Evolutionary conservation across 805 yeast genomes (phyloP).

Genomic region (Teunomyces lycoperdinae): DNA sequence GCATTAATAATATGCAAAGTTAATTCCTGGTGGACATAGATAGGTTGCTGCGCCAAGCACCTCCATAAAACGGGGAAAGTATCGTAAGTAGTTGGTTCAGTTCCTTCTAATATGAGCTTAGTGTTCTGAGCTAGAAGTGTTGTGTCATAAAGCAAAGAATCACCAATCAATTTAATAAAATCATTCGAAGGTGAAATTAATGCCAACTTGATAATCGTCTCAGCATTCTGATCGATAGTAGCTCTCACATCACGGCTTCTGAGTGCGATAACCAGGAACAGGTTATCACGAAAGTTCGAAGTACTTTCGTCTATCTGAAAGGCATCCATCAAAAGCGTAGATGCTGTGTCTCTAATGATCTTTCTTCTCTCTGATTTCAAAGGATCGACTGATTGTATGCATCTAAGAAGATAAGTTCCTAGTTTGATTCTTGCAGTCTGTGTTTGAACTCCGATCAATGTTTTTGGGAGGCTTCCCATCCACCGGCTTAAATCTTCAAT

Average conservation of each 20-base stretch:
- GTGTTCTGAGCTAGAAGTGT: constrained; percentile 25
- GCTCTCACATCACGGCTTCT: constrained; percentile 48
- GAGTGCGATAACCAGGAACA: constrained; percentile 35
- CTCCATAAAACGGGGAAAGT: constrained; percentile 33
- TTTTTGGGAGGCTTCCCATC: constrained; percentile 45
- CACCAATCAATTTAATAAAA: constrained; percentile 10
- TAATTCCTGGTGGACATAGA: constrained; percentile 12
- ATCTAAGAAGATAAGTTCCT: constrained; percentile 44
- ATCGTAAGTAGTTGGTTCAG: constrained; percentile 29
- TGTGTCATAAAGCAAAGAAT: constrained; percentile 18
- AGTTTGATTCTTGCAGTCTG: constrained; percentile 53
- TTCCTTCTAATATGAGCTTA: constrained; percentile 14
- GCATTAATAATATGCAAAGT: constrained; percentile 9
- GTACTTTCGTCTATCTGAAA: constrained; percentile 15
- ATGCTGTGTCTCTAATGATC: background rate
- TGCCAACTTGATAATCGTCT: constrained; percentile 23
- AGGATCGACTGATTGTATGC: background rate
- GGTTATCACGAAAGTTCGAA: constrained; percentile 16
- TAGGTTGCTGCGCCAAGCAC: constrained; percentile 12
- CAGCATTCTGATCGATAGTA: constrained; percentile 44
- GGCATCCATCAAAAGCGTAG: constrained; percentile 12
- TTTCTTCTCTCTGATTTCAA: background rate
- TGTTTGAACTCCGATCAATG: constrained; percentile 47
- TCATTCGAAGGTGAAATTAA: constrained; percentile 5
- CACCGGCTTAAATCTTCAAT: constrained; percentile 48